A percentile compares a stretch with the other conserved stretches of the same genome.
These are phyloP conservation scores for Phytophthora niederhauseri DNA, from an alignment of 352 stramenopile species.

Conservation along the genomic window DNA sequence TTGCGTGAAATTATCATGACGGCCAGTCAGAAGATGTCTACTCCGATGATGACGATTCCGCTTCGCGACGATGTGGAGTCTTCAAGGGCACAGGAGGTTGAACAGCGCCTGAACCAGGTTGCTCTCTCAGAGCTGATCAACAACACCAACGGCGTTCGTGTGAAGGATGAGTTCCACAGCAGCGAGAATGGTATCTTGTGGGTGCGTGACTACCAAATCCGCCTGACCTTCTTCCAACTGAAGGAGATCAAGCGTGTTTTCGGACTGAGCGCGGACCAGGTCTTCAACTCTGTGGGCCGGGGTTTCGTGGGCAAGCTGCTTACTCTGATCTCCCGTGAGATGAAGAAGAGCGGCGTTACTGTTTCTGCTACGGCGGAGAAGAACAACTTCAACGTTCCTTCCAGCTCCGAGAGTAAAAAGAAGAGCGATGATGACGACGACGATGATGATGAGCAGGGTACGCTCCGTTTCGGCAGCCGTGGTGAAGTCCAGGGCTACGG, in stretches of 20 bases:
- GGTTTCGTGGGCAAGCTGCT: slow-evolving; percentile 94
- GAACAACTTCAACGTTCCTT: slow-evolving; percentile 43
- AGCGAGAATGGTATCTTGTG: slow-evolving; percentile 92
- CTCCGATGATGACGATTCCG: slow-evolving; percentile 99
- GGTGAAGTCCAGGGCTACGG: slow-evolving; percentile 89
- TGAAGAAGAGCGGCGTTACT: slow-evolving; percentile 88
- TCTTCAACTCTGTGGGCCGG: slow-evolving; percentile 88
- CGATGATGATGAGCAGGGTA: slow-evolving; percentile 91
- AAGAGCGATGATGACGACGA: slow-evolving; percentile 73
- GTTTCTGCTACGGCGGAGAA: slow-evolving; percentile 60
- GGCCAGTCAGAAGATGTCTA: slow-evolving; percentile 96
- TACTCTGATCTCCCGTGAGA: slow-evolving; percentile 94
- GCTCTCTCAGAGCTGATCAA: slow-evolving; percentile 94
- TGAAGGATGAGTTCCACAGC: slow-evolving; percentile 92
- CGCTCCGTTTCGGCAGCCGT: slow-evolving; percentile 79
- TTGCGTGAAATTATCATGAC: slow-evolving; percentile 99
- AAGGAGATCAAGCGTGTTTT: slow-evolving; percentile 97
- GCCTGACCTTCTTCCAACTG: slow-evolving; percentile 93
- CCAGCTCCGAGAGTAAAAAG: slow-evolving; percentile 48
- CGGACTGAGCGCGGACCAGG: slow-evolving; percentile 93
- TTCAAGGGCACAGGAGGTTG: slow-evolving; percentile 71
- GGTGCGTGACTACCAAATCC: slow-evolving; percentile 97
- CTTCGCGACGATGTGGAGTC: slow-evolving; percentile 66
- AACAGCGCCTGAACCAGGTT: slow-evolving; percentile 93
- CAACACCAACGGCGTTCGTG: slow-evolving; percentile 91